Evolutionary conservation across 2,329 filamentous ascomycete genomes (phyloP).

Genomic region (Apiospora koreana): DNA sequence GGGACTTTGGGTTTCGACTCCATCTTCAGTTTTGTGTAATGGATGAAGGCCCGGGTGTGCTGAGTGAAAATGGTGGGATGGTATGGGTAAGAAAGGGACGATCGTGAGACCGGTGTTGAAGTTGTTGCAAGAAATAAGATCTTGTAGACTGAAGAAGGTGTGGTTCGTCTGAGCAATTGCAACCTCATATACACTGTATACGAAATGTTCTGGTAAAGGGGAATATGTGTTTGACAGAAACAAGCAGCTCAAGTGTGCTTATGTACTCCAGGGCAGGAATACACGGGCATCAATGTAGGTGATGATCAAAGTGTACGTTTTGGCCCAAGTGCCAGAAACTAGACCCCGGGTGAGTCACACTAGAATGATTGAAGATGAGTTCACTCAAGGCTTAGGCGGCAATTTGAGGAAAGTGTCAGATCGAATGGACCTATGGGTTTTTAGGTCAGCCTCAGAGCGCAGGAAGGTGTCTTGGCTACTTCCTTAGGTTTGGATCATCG

Average conservation of each 20-base stretch:
- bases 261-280: not conserved
- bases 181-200: not conserved
- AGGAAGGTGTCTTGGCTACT: not conserved
- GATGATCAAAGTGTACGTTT: not conserved
- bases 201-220: not conserved
- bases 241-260: not conserved
- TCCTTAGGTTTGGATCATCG: not conserved
- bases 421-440: not conserved
- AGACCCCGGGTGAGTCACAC: conserved; percentile 2
- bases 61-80: not conserved
- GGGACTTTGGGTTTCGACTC: conserved; percentile 39
- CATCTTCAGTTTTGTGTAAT: not conserved
- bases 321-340: not conserved
- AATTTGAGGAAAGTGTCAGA: not conserved
- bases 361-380: not conserved
- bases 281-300: not conserved
- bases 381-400: not conserved
- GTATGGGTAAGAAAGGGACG: not conserved
- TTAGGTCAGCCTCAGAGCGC: not conserved
- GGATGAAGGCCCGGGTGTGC: not conserved
- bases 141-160: not conserved
- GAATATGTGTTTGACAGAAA: not conserved
- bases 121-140: not conserved
- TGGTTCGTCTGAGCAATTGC: not conserved
- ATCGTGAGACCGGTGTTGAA: not conserved